These are phyloP conservation scores for Cryptococcus sp. DNA, from an alignment of 1,284 basidiomycete genomes.

Conservation along the genomic window DNA sequence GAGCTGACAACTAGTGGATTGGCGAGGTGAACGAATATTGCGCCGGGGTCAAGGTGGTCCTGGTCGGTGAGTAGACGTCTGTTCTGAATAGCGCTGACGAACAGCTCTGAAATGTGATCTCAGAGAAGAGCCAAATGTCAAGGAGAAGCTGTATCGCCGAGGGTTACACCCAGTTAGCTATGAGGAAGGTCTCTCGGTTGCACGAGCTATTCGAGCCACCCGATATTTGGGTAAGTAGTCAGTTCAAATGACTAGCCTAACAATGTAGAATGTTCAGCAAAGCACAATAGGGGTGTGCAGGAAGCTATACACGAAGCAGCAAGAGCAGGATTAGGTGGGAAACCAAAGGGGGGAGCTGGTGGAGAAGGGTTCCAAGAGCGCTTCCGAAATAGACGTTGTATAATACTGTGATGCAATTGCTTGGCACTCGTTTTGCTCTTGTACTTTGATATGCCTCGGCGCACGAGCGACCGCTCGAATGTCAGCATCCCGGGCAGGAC, in stretches of 20 bases:
- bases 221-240: constrained; percentile 73
- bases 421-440: no score
- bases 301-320: constrained; percentile 90
- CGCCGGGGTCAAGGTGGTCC: constrained; percentile 86
- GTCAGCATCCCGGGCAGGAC: constrained; percentile 1
- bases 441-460: constrained; percentile 16
- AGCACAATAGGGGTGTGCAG: constrained; percentile 86
- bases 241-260: not conserved
- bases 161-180: constrained; percentile 71
- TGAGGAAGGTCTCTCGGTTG: constrained; percentile 81
- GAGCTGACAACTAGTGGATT: constrained; percentile 35
- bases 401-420: constrained; percentile 11
- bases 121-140: constrained; percentile 66
- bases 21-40: constrained; percentile 64
- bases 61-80: constrained; percentile 64
- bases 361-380: constrained; percentile 14
- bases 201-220: constrained; percentile 82
- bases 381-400: constrained; percentile 7
- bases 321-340: constrained; percentile 70
- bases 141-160: constrained; percentile 57
- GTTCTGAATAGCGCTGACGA: not conserved
- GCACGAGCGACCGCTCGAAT: not conserved
- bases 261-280: constrained; percentile 82
- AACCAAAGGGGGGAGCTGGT: constrained; percentile 61
- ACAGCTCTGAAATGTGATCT: constrained; percentile 91